These are phyloP conservation scores for Brettanomyces sp. DNA, from an alignment of 805 yeast species.

Conservation along the genomic window DNA sequence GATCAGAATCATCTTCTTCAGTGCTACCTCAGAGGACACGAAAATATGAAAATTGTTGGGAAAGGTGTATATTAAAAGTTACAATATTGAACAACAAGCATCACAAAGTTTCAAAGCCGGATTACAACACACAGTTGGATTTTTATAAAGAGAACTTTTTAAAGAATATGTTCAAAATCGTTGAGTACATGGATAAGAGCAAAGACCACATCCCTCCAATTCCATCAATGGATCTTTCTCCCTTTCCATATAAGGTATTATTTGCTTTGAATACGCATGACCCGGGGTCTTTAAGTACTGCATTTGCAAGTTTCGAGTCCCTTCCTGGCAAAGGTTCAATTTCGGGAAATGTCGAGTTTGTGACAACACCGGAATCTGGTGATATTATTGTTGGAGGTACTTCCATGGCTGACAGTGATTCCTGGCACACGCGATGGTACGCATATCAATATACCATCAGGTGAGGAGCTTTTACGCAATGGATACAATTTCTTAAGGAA, in stretches of 20 bases:
- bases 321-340: not conserved
- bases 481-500: slow-evolving; percentile 33
- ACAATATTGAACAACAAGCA: slow-evolving; percentile 27
- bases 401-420: not conserved
- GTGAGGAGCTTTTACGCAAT: slow-evolving; percentile 24
- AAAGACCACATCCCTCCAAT: slow-evolving; percentile 70
- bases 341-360: slow-evolving; percentile 19
- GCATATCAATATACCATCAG: slow-evolving; percentile 8
- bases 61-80: slow-evolving; percentile 54
- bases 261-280: slow-evolving; percentile 19
- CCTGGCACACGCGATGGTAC: not conserved
- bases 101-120: not conserved
- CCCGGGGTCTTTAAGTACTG: slow-evolving; percentile 17
- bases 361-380: slow-evolving; percentile 19
- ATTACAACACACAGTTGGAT: slow-evolving; percentile 6
- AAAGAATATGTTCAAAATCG: slow-evolving; percentile 33
- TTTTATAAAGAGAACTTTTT: slow-evolving; percentile 30
- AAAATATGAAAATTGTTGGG: slow-evolving; percentile 52
- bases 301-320: slow-evolving; percentile 6
- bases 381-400: slow-evolving; percentile 12
- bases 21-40: slow-evolving; percentile 15
- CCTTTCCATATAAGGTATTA: slow-evolving; percentile 47
- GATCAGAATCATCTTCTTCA: slow-evolving; percentile 6
- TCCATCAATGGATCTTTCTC: slow-evolving; percentile 52
- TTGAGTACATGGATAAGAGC: slow-evolving; percentile 43